phyloP scores from a whole-genome alignment of 805 yeast genomes.

The Candida maris region DNA sequence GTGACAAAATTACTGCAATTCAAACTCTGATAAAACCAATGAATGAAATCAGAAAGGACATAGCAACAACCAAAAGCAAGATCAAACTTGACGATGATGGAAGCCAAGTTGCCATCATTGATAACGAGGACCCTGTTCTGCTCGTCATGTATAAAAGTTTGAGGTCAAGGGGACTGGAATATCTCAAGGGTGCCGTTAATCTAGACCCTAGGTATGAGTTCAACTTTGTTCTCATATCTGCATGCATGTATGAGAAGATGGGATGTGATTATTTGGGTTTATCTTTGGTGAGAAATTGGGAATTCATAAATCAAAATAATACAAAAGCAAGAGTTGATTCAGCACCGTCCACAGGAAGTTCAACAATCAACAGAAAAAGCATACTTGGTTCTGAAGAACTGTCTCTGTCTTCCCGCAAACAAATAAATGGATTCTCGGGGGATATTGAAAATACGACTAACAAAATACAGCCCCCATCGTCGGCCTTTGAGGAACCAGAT shows the following conservation, averaged over 20 bases:
- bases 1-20: slow-evolving; percentile 48
- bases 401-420: not conserved
- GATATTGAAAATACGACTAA: slow-evolving; percentile 14
- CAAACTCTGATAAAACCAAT: slow-evolving; percentile 64
- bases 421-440: not conserved
- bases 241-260: slow-evolving; percentile 74
- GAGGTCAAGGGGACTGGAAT: slow-evolving; percentile 48
- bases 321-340: not conserved
- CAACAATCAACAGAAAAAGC: not conserved
- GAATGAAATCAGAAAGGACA: slow-evolving; percentile 29
- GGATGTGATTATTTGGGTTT: slow-evolving; percentile 83
- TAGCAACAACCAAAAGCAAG: slow-evolving; percentile 27
- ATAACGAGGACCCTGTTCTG: slow-evolving; percentile 74
- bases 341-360: not conserved
- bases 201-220: slow-evolving; percentile 50
- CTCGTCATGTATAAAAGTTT: slow-evolving; percentile 61
- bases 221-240: slow-evolving; percentile 56
- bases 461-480: slow-evolving; percentile 43
- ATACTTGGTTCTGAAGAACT: not conserved
- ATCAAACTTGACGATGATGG: slow-evolving; percentile 36
- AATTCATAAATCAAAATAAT: slow-evolving; percentile 33
- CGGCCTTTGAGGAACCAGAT: slow-evolving; percentile 66
- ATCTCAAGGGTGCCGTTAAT: slow-evolving; percentile 47
- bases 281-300: slow-evolving; percentile 64
- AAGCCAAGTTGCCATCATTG: slow-evolving; percentile 17